Conservation (phyloP, 257 asterid species). For the Anisodus tanguticus region DNA sequence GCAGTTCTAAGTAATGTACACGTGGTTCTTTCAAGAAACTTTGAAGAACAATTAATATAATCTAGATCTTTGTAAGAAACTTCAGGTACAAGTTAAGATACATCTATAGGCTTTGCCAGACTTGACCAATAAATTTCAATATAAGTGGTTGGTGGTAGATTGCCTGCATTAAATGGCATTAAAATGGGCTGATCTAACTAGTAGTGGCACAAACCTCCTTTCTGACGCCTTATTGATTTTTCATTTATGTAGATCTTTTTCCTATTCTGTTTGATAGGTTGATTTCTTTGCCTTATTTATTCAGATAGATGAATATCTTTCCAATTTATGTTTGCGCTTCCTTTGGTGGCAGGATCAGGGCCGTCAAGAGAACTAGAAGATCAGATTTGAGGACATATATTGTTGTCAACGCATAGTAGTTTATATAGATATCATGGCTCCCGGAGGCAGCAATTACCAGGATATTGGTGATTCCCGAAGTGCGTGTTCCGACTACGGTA, state of each 20-base stretch:
- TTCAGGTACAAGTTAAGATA: background rate
- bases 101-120: background rate
- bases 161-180: background rate
- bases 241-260: background rate
- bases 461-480: slow-evolving; percentile 45
- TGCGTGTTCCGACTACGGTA: slow-evolving; percentile 44
- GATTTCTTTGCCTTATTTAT: background rate
- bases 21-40: background rate
- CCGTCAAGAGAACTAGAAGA: background rate
- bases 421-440: slow-evolving; percentile 45
- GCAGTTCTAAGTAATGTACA: background rate
- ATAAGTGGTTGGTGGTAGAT: background rate
- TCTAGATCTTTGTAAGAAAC: slow-evolving; percentile 8
- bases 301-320: background rate
- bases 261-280: background rate
- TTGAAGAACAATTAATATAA: background rate
- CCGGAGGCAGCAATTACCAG: slow-evolving; percentile 57
- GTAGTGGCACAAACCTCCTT: slow-evolving; percentile 14
- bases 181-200: background rate
- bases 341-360: background rate
- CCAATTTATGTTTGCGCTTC: background rate
- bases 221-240: background rate
- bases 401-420: slow-evolving; percentile 35
- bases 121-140: background rate
- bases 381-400: slow-evolving; percentile 28